Evolutionary conservation across 108 stramenopile species (phyloP).

Genomic region (Mediolabrus comicus): DNA sequence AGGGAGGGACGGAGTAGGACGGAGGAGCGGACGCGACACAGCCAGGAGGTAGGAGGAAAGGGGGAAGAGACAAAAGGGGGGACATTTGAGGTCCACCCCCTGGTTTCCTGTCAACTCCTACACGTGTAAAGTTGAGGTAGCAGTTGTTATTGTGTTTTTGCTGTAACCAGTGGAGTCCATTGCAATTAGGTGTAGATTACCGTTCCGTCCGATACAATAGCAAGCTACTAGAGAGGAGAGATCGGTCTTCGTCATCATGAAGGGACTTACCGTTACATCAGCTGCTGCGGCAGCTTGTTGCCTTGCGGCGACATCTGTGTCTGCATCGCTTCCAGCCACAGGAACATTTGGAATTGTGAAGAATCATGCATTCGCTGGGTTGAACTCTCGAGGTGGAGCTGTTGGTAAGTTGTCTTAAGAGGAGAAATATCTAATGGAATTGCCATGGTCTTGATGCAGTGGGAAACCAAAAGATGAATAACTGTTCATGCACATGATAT

Average conservation of each 20-base stretch:
- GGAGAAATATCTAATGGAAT: not conserved
- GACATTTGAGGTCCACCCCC: too few species aligned
- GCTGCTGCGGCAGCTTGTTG: constrained; percentile 22
- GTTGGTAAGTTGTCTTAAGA: constrained; percentile 19
- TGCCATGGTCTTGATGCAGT: not conserved
- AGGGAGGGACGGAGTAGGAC: too few species aligned
- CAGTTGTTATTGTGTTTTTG: too few species aligned
- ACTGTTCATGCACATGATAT: not conserved
- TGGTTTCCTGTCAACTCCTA: too few species aligned
- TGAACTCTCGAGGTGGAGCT: constrained; percentile 34
- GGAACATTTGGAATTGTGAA: constrained; percentile 11
- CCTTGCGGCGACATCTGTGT: constrained; percentile 3
- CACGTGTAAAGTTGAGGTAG: too few species aligned
- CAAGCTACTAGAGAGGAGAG: not conserved
- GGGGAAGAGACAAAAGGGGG: too few species aligned
- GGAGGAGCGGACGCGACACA: too few species aligned
- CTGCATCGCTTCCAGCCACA: not conserved
- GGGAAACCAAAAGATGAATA: not conserved
- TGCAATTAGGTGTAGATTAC: too few species aligned
- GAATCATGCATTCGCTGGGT: constrained; percentile 21
- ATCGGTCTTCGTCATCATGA: constrained; percentile 3
- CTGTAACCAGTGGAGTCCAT: too few species aligned
- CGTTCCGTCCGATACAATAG: too few species aligned
- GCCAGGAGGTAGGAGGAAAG: too few species aligned
- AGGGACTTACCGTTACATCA: constrained; percentile 11